phyloP scores from a whole-genome alignment of 2,329 filamentous ascomycete species.

The Neonectria ditissima region DNA sequence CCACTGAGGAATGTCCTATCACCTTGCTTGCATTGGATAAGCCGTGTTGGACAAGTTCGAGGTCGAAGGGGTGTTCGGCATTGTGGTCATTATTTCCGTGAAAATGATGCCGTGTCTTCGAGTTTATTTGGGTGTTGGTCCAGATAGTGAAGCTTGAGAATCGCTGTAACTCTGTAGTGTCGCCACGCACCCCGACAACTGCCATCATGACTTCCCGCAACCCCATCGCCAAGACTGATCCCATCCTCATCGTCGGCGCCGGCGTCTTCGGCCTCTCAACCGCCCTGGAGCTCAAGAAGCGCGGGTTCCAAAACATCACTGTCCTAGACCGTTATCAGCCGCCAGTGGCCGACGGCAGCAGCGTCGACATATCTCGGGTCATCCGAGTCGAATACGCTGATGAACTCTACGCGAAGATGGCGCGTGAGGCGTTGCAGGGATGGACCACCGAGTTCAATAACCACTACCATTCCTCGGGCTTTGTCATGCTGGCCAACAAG shows the following conservation, averaged over 20 bases:
- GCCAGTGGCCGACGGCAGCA: conserved; percentile 53
- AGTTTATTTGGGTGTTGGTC: not conserved
- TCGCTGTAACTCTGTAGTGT: not conserved
- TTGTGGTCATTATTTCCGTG: not conserved
- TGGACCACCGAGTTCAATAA: conserved; percentile 45
- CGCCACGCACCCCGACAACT: not conserved
- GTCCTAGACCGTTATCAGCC: conserved; percentile 58
- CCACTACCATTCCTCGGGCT: conserved; percentile 49
- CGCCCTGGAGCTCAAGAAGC: conserved; percentile 57
- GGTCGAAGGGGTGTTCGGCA: not conserved
- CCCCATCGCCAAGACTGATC: conserved; percentile 37
- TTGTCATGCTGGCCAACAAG: conserved; percentile 45
- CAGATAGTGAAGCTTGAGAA: not conserved
- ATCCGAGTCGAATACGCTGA: conserved; percentile 72
- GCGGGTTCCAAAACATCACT: conserved; percentile 59
- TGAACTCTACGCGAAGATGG: conserved; percentile 70
- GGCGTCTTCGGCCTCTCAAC: conserved; percentile 65
- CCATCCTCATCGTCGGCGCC: conserved; percentile 56
- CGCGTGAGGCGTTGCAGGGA: conserved; percentile 48
- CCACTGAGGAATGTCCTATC: not conserved
- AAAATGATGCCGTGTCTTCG: not conserved
- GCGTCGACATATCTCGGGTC: conserved; percentile 56
- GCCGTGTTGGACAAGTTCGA: not conserved
- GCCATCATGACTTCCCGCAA: conserved; percentile 34
- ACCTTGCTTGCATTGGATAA: not conserved